Evolutionary conservation across 2,329 filamentous ascomycete genomes (phyloP).

Genomic region (Colletotrichum neosansevieriae): DNA sequence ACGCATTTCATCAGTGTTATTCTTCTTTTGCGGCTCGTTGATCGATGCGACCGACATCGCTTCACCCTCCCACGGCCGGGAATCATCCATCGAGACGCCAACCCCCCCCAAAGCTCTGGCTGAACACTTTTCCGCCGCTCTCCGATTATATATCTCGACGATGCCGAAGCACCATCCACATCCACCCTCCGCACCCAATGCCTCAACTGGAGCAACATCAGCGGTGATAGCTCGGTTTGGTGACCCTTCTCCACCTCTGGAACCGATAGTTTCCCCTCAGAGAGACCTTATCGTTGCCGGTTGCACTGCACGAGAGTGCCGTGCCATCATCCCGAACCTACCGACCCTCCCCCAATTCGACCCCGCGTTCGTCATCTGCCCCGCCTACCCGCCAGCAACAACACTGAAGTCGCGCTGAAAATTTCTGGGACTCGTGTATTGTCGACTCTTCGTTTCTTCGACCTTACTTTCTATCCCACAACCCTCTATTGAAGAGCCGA

Average conservation of each 20-base stretch:
- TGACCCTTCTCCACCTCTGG: too few relatives aligned
- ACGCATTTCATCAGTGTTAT: too few relatives aligned
- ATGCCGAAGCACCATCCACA: neutral
- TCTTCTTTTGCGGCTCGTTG: too few relatives aligned
- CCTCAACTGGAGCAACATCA: neutral
- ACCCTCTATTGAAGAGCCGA: neutral
- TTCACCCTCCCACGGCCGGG: neutral
- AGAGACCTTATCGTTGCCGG: neutral
- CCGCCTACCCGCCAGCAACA: constrained; percentile 16
- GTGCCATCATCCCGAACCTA: constrained; percentile 30
- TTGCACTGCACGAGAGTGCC: constrained; percentile 14
- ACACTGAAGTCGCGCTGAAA: constrained; percentile 10
- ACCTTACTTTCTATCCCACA: neutral
- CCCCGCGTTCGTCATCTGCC: constrained; percentile 37
- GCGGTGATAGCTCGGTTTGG: neutral
- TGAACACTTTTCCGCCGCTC: constrained; percentile 32
- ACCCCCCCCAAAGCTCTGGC: constrained; percentile 4
- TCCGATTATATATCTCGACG: constrained; percentile 12
- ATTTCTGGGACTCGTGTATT: neutral
- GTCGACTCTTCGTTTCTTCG: too few relatives aligned
- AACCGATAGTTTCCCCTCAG: neutral
- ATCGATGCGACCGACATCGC: constrained; percentile 3
- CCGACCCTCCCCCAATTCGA: constrained; percentile 16
- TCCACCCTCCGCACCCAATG: neutral
- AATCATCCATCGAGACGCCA: constrained; percentile 26